Conservation (phyloP, 306 rosid genomes). For the Fragaria iinumae region DNA sequence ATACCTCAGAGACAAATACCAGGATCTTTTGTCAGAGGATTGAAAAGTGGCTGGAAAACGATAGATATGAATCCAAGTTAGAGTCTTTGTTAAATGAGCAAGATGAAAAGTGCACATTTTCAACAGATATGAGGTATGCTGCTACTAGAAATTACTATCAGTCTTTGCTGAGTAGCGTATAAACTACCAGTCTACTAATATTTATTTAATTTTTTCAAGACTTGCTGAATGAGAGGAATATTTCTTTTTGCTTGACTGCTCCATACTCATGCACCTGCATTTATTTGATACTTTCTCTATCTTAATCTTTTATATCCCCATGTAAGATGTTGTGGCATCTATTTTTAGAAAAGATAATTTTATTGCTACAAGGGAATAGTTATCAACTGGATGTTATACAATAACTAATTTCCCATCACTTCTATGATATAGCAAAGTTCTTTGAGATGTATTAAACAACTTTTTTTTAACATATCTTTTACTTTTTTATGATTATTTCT, state of each 20-base stretch:
- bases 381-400: neutral
- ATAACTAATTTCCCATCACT: neutral
- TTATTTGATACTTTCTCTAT: neutral
- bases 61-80: slow-evolving; percentile 25
- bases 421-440: slow-evolving; percentile 2
- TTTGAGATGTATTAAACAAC: neutral
- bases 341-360: neutral
- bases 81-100: slow-evolving; percentile 27
- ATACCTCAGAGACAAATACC: slow-evolving; percentile 37
- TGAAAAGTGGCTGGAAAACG: slow-evolving; percentile 57
- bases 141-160: slow-evolving; percentile 11
- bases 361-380: neutral
- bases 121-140: slow-evolving; percentile 51
- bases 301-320: neutral
- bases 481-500: slow-evolving; percentile 22
- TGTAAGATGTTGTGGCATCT: neutral
- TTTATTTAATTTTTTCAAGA: neutral
- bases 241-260: slow-evolving; percentile 4
- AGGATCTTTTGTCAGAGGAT: slow-evolving; percentile 53
- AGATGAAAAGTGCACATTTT: slow-evolving; percentile 28
- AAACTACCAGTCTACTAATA: neutral
- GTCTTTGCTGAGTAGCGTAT: neutral
- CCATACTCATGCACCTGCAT: slow-evolving; percentile 8
- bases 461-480: neutral
- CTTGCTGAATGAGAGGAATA: neutral